A percentile compares a stretch with the other conserved stretches of the same genome.
Conservation (phyloP, 75 land plant species). For the Selaginella tamariscina region DNA sequence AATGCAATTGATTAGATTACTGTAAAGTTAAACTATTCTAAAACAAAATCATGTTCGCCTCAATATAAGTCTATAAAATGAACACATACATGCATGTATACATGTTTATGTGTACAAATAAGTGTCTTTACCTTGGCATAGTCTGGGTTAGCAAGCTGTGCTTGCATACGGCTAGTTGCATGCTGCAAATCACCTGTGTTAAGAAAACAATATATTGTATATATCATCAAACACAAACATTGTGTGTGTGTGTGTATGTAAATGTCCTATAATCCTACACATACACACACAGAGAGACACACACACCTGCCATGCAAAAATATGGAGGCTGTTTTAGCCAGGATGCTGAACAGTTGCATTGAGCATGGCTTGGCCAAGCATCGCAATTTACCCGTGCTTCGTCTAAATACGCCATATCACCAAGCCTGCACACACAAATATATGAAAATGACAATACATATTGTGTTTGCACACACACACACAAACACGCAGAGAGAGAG, state of each 20-base stretch:
- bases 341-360: slow-evolving; percentile 18
- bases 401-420: slow-evolving; percentile 26
- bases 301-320: slow-evolving; percentile 25
- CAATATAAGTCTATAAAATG: neutral
- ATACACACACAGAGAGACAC: neutral
- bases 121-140: slow-evolving; percentile 21
- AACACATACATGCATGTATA: neutral
- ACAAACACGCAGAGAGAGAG: too few species aligned
- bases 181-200: slow-evolving; percentile 18
- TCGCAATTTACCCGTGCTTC: slow-evolving; percentile 24
- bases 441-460: neutral
- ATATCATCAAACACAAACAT: neutral
- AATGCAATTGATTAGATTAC: too few species aligned
- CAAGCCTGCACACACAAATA: slow-evolving; percentile 12
- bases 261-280: neutral
- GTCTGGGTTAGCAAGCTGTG: slow-evolving; percentile 22
- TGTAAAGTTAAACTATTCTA: too few species aligned
- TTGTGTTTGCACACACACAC: too few species aligned
- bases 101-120: neutral
- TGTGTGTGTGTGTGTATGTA: neutral
- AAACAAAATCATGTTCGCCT: neutral
- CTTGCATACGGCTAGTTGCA: slow-evolving; percentile 14
- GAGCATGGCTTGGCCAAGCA: slow-evolving; percentile 15
- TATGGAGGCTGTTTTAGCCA: slow-evolving; percentile 22
- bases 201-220: neutral